Evolutionary conservation across 1,284 basidiomycete genomes (phyloP).

Genomic region (Ceratorhiza oryzae-sativae): DNA sequence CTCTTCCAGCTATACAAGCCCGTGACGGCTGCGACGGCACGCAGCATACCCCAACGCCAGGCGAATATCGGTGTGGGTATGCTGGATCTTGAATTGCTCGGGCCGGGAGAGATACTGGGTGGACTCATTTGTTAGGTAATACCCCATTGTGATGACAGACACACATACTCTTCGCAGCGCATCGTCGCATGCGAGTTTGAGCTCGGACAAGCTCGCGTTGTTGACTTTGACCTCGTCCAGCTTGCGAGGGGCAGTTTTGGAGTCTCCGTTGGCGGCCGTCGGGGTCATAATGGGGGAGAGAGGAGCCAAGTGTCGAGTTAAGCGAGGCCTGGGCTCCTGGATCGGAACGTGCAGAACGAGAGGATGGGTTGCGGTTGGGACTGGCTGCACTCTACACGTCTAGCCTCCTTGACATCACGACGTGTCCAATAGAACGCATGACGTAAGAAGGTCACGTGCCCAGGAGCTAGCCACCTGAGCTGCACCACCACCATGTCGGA

Average conservation of each 20-base stretch:
- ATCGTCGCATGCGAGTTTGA: conserved; percentile 92
- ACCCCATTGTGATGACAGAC: not conserved
- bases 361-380: conserved; percentile 4
- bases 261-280: conserved; percentile 2
- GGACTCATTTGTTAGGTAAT: conserved; percentile 25
- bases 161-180: conserved; percentile 81
- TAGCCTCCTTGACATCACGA: conserved; percentile 36
- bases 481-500: conserved; percentile 60
- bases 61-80: conserved; percentile 85
- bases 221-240: conserved; percentile 82
- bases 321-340: conserved; percentile 14
- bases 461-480: not conserved
- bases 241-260: conserved; percentile 6
- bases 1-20: conserved; percentile 83
- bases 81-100: conserved; percentile 82
- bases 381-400: conserved; percentile 2
- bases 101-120: conserved; percentile 77
- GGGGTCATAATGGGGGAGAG: not conserved
- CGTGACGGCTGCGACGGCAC: conserved; percentile 82
- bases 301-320: conserved; percentile 6
- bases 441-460: conserved; percentile 29
- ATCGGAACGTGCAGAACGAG: not conserved
- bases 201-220: conserved; percentile 77
- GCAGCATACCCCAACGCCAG: conserved; percentile 82
- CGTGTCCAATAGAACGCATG: conserved; percentile 31